Conservation (phyloP, 495 filamentous ascomycete species). For the Xylaria grammica region DNA sequence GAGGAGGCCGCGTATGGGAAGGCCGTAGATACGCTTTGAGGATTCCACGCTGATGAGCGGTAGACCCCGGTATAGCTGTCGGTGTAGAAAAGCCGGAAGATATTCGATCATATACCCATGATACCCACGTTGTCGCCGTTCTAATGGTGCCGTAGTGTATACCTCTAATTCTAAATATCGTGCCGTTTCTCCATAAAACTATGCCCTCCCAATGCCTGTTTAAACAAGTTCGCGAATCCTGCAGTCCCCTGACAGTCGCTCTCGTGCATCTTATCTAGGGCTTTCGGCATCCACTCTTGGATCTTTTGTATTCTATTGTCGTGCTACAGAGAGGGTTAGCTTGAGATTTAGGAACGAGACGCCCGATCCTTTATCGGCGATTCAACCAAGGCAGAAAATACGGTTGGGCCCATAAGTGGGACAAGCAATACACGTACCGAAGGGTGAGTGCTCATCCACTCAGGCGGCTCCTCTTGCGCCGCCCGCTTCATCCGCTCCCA, state of each 20-base stretch:
- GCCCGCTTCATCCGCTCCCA: constrained; percentile 78
- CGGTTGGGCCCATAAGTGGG: background rate
- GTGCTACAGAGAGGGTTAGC: constrained; percentile 51
- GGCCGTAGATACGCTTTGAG: no score
- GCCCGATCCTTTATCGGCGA: background rate
- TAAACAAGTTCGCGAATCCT: constrained; percentile 45
- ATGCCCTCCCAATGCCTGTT: constrained; percentile 36
- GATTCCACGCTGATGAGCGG: no score
- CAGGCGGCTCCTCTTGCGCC: constrained; percentile 63
- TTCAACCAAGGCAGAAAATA: background rate
- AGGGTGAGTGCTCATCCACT: constrained; percentile 88
- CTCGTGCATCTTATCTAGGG: constrained; percentile 54
- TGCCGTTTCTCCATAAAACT: constrained; percentile 24
- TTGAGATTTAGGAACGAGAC: background rate
- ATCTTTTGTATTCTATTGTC: constrained; percentile 74
- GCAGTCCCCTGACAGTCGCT: constrained; percentile 56
- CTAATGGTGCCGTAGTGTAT: background rate
- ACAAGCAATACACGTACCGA: constrained; percentile 55
- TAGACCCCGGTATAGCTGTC: background rate
- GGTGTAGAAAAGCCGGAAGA: background rate
- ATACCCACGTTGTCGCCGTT: background rate
- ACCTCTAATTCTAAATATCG: constrained; percentile 18
- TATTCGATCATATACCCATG: background rate
- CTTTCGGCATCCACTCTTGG: constrained; percentile 67
- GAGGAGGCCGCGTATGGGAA: no score